These are phyloP conservation scores for Tricladium varicosporioides DNA, from an alignment of 2,329 filamentous ascomycete genomes.

Conservation along the genomic window DNA sequence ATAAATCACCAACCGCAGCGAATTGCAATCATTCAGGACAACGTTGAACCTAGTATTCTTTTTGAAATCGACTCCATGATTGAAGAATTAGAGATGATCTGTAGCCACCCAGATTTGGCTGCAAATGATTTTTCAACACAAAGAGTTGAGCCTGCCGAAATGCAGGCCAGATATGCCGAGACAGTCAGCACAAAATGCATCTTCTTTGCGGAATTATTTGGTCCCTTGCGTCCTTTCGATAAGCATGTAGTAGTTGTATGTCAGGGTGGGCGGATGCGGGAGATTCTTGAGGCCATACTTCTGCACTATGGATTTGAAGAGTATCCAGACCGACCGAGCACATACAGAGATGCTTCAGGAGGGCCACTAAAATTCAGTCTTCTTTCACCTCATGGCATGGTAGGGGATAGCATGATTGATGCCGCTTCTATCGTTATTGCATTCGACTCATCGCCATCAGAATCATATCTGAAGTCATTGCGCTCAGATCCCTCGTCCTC, in stretches of 20 bases:
- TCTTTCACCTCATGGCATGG: conserved; percentile 14
- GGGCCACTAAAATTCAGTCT: conserved; percentile 24
- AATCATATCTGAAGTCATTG: conserved; percentile 15
- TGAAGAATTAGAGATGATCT: conserved; percentile 49
- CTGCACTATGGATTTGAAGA: conserved; percentile 38
- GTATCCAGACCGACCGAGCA: conserved; percentile 27
- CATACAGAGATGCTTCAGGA: conserved; percentile 28
- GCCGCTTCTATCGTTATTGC: conserved; percentile 23
- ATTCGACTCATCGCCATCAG: conserved; percentile 19
- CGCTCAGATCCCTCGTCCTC: conserved; percentile 7
- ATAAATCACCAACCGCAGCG: conserved; percentile 43
- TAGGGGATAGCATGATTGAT: too few species aligned
- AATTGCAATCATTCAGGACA: conserved; percentile 47
- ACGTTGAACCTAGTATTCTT: conserved; percentile 38
- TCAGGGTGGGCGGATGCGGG: conserved; percentile 47
- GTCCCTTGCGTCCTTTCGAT: conserved; percentile 41
- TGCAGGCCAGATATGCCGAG: conserved; percentile 50
- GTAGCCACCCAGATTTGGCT: conserved; percentile 55
- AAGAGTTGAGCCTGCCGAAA: conserved; percentile 39
- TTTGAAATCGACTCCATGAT: conserved; percentile 52
- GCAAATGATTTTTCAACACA: conserved; percentile 41
- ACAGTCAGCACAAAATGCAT: conserved; percentile 59
- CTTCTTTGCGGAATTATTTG: conserved; percentile 56
- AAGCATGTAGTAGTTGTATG: conserved; percentile 53
- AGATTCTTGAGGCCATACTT: conserved; percentile 51